These are phyloP conservation scores for Backusella westeae DNA, from an alignment of 192 early-diverging fungal genomes.

Conservation along the genomic window DNA sequence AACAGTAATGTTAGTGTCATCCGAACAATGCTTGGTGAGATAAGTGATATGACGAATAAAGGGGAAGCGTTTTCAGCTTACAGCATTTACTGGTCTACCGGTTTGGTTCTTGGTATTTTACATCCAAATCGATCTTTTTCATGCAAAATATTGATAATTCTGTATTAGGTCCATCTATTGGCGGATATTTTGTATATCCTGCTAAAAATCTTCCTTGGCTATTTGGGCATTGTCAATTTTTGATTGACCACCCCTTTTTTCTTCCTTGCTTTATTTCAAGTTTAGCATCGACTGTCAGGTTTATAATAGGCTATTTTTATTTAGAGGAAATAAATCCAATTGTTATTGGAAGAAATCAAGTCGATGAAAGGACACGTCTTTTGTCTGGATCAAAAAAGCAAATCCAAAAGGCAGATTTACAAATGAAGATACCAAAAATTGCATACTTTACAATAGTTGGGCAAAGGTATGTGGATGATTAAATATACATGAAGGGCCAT, in stretches of 20 bases:
- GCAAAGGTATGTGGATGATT: not conserved
- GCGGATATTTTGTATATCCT: slow-evolving; percentile 80
- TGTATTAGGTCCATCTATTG: slow-evolving; percentile 50
- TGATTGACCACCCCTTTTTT: slow-evolving; percentile 73
- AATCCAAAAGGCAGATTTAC: not conserved
- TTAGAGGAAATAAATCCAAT: slow-evolving; percentile 58
- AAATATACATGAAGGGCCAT: not conserved
- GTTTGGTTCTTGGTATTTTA: slow-evolving; percentile 15
- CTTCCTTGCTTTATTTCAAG: slow-evolving; percentile 79
- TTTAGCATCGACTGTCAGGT: slow-evolving; percentile 56
- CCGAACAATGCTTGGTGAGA: slow-evolving; percentile 81
- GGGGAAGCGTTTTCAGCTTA: slow-evolving; percentile 74
- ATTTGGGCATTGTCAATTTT: slow-evolving; percentile 57
- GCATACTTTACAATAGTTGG: not conserved
- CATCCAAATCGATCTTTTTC: no score
- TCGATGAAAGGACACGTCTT: not conserved
- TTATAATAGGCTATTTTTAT: slow-evolving; percentile 59
- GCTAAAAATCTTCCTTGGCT: slow-evolving; percentile 59
- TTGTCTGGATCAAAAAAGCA: not conserved
- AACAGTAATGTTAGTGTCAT: slow-evolving; percentile 80
- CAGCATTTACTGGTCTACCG: slow-evolving; percentile 68
- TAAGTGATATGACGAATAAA: slow-evolving; percentile 80
- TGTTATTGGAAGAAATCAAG: not conserved
- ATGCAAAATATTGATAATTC: not conserved
- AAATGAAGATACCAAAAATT: not conserved